Conservation (phyloP, 1,284 basidiomycete species). For the Heliocybe sulcata region DNA sequence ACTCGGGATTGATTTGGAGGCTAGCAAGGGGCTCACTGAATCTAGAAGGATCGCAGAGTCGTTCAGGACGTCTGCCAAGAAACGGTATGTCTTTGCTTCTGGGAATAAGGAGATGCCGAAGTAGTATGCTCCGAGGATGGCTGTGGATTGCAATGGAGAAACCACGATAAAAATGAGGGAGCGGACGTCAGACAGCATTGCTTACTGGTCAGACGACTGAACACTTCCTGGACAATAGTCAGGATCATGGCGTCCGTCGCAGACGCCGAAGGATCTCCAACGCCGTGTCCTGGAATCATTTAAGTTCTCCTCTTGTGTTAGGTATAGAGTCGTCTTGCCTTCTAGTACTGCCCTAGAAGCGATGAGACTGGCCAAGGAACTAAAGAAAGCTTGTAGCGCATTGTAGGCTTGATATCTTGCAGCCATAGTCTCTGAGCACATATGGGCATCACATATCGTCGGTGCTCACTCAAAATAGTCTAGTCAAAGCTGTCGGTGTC, state of each 20-base stretch:
- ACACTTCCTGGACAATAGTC: conserved; percentile 55
- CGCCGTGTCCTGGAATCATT: conserved; percentile 47
- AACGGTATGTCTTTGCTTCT: conserved; percentile 65
- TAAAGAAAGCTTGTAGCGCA: conserved; percentile 62
- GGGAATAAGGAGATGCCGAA: conserved; percentile 58
- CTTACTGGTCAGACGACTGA: conserved; percentile 56
- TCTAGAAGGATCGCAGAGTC: conserved; percentile 53
- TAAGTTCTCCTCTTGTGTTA: background rate
- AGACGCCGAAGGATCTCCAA: conserved; percentile 57
- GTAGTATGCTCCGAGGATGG: conserved; percentile 53
- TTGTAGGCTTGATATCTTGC: conserved; percentile 57
- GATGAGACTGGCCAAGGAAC: conserved; percentile 52
- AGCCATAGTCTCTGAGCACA: background rate
- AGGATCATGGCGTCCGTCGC: conserved; percentile 59
- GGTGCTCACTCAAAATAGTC: conserved; percentile 22
- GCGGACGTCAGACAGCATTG: conserved; percentile 2
- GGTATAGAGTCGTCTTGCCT: conserved; percentile 27
- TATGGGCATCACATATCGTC: conserved; percentile 1
- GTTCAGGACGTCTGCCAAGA: conserved; percentile 63
- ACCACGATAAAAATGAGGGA: background rate
- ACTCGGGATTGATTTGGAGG: conserved; percentile 22
- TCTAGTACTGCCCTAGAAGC: conserved; percentile 64
- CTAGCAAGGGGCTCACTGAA: conserved; percentile 49
- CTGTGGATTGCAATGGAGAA: conserved; percentile 22
- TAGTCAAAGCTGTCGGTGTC: no score